A percentile compares a stretch with the other conserved stretches of the same genome.
phyloP scores from a whole-genome alignment of 2,329 filamentous ascomycete genomes.

The Arthroderma sp. region DNA sequence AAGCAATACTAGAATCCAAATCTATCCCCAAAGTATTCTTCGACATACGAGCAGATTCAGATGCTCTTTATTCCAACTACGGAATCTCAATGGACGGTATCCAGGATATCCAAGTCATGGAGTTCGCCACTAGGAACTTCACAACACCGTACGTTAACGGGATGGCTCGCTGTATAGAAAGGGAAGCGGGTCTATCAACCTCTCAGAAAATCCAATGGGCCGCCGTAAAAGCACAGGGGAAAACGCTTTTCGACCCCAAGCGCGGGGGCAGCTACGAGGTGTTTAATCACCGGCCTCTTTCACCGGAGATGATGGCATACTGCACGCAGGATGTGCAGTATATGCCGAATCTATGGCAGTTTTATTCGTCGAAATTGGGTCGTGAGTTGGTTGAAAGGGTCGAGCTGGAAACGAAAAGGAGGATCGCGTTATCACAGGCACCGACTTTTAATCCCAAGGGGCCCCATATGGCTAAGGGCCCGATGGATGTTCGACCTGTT shows the following conservation, averaged over 20 bases:
- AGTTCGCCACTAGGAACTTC: conserved; percentile 27
- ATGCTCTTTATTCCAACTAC: conserved; percentile 39
- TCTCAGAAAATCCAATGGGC: not conserved
- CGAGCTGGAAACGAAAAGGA: not conserved
- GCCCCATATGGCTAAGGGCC: not conserved
- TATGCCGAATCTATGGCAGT: not conserved
- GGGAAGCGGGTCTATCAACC: not conserved
- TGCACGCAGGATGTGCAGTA: not conserved
- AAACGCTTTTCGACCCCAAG: not conserved
- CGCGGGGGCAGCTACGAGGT: not conserved
- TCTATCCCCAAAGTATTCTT: conserved; percentile 41
- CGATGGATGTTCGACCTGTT: not conserved
- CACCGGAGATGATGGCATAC: not conserved
- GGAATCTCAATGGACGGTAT: conserved; percentile 32
- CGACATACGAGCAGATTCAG: conserved; percentile 46
- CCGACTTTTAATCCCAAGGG: not conserved
- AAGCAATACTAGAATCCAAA: conserved; percentile 33
- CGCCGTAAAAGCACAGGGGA: not conserved
- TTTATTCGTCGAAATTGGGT: not conserved
- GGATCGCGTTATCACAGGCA: not conserved
- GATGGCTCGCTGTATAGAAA: conserved; percentile 29
- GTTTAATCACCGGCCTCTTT: not conserved
- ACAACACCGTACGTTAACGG: conserved; percentile 18
- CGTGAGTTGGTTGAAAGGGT: not conserved
- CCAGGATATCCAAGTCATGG: conserved; percentile 45